Evolutionary conservation across 257 asterid species (phyloP).

Genomic region (Lycium ferocissimum): DNA sequence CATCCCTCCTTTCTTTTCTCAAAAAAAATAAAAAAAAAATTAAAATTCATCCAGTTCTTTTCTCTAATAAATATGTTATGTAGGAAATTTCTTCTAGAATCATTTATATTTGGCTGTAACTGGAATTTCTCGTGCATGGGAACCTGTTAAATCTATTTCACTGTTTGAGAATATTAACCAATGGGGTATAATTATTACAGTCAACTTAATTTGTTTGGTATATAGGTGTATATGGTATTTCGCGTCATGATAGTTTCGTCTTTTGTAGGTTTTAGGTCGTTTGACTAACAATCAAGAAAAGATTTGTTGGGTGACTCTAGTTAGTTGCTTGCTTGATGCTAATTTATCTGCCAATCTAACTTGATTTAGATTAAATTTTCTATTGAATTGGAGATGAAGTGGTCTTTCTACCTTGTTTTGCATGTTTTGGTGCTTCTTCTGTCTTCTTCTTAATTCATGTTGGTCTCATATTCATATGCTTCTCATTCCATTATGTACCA

Average conservation of each 20-base stretch:
- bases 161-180: not conserved
- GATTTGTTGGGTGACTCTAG: not conserved
- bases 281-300: slow-evolving; percentile 11
- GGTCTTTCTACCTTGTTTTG: slow-evolving; percentile 5
- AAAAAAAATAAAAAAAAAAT: not conserved
- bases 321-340: not conserved
- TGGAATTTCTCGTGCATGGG: not conserved
- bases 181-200: not conserved
- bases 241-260: not conserved
- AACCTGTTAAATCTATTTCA: not conserved
- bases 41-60: not conserved
- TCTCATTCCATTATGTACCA: slow-evolving; percentile 4
- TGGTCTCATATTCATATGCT: slow-evolving; percentile 21
- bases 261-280: not conserved
- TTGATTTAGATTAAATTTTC: not conserved
- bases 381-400: slow-evolving; percentile 20
- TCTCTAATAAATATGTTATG: not conserved
- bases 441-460: not conserved
- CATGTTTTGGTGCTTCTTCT: slow-evolving; percentile 2
- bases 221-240: not conserved
- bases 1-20: no score
- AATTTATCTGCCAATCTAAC: not conserved
- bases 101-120: not conserved
- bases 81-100: not conserved
- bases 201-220: not conserved